These are phyloP conservation scores for Strobilomyces dryophilus DNA, from an alignment of 768 basidiomycete species.

Conservation along the genomic window DNA sequence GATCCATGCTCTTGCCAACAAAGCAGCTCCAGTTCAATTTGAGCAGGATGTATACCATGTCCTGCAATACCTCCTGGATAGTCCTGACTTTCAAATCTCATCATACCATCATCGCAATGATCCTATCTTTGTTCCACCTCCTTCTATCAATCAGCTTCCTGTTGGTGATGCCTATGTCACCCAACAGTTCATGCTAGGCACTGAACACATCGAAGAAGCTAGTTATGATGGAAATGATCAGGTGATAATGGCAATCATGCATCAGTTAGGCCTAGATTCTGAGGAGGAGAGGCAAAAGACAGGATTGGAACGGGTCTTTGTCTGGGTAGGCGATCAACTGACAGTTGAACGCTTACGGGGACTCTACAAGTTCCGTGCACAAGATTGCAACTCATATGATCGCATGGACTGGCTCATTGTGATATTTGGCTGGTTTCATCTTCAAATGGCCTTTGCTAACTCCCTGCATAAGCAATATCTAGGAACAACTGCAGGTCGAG, in stretches of 20 bases:
- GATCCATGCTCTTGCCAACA: no score
- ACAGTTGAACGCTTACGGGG: constrained; percentile 34
- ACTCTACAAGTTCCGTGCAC: constrained; percentile 30
- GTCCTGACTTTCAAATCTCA: constrained; percentile 29
- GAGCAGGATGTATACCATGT: constrained; percentile 10
- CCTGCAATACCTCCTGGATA: constrained; percentile 24
- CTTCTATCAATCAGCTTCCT: constrained; percentile 26
- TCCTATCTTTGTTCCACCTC: constrained; percentile 11
- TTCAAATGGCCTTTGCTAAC: constrained; percentile 36
- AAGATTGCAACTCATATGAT: constrained; percentile 39
- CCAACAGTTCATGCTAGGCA: constrained; percentile 34
- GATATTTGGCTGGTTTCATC: constrained; percentile 40
- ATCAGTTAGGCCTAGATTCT: constrained; percentile 11
- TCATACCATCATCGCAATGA: constrained; percentile 22
- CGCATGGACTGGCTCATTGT: constrained; percentile 33
- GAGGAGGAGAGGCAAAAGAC: constrained; percentile 19
- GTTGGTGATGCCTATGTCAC: constrained; percentile 25
- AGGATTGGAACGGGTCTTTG: constrained; percentile 22
- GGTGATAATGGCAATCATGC: no score
- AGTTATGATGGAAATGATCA: constrained; percentile 39
- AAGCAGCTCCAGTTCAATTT: no score
- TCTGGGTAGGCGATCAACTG: constrained; percentile 37
- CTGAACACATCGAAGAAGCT: constrained; percentile 35
- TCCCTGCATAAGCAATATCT: constrained; percentile 40
- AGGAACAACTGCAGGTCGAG: not conserved